Conservation (phyloP, 1,284 basidiomycete genomes). For the Leccinum griseonigrum region DNA sequence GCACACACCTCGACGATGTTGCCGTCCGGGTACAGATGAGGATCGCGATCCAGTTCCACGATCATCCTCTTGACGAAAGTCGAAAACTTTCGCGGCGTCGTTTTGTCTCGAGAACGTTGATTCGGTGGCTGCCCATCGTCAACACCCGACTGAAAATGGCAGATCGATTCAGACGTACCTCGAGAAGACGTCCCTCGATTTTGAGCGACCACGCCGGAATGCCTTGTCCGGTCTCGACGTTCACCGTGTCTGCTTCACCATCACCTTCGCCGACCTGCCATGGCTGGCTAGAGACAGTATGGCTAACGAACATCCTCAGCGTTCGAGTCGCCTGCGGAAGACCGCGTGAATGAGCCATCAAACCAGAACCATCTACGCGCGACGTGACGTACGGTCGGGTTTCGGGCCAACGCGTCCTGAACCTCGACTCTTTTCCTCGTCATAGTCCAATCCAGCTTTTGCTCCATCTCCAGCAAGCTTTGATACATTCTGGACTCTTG, state of each 20-base stretch:
- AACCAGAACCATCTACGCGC: background rate
- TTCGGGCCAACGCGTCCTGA: slow-evolving; percentile 71
- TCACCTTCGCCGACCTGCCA: slow-evolving; percentile 63
- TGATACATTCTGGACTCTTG: slow-evolving; percentile 86
- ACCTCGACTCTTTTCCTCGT: slow-evolving; percentile 88
- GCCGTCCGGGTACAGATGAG: slow-evolving; percentile 76
- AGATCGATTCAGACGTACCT: slow-evolving; percentile 43
- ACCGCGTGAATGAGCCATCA: slow-evolving; percentile 4
- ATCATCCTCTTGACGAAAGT: slow-evolving; percentile 83
- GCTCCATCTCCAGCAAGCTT: slow-evolving; percentile 84
- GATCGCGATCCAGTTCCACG: slow-evolving; percentile 86
- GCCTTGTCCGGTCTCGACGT: slow-evolving; percentile 65
- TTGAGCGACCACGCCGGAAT: slow-evolving; percentile 90
- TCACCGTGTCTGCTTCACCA: slow-evolving; percentile 37
- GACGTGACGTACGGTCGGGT: slow-evolving; percentile 47
- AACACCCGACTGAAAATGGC: background rate
- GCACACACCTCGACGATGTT: slow-evolving; percentile 70
- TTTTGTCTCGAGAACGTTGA: slow-evolving; percentile 66
- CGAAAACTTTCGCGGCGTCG: slow-evolving; percentile 76
- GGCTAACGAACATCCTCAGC: slow-evolving; percentile 85
- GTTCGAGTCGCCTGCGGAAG: slow-evolving; percentile 73
- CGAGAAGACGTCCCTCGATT: slow-evolving; percentile 86
- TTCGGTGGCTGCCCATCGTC: slow-evolving; percentile 47
- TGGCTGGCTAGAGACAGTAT: slow-evolving; percentile 82
- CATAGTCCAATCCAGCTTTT: slow-evolving; percentile 94